Percentiles rank a stretch among this genome's conserved stretches.
Conservation (phyloP, 2,329 filamentous ascomycete species). For the Waltergamsia citrina region DNA sequence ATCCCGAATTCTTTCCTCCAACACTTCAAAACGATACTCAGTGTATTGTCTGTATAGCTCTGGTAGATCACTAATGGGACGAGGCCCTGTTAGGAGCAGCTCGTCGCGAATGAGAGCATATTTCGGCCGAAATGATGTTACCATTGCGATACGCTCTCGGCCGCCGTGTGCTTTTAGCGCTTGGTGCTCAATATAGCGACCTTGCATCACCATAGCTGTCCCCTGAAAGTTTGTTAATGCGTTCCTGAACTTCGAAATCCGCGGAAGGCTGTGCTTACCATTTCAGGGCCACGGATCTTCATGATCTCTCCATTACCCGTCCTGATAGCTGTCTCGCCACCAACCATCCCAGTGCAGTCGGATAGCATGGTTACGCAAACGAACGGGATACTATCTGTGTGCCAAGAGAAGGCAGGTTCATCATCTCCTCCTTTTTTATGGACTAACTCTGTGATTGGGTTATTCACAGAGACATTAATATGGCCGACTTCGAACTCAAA, state of each 20-base stretch:
- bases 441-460: conserved; percentile 19
- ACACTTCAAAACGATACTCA: conserved; percentile 53
- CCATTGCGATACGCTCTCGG: conserved; percentile 54
- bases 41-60: conserved; percentile 52
- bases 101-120: conserved; percentile 46
- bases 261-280: too few species aligned
- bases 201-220: conserved; percentile 55
- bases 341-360: conserved; percentile 52
- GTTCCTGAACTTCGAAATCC: too few species aligned
- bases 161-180: conserved; percentile 48
- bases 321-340: conserved; percentile 54
- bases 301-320: conserved; percentile 42
- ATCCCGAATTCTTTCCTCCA: conserved; percentile 40
- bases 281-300: conserved; percentile 50
- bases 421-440: conserved; percentile 35
- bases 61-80: conserved; percentile 44
- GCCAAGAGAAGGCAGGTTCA: conserved; percentile 51
- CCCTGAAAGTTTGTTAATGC: conserved; percentile 25
- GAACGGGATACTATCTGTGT: conserved; percentile 56
- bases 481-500: conserved; percentile 48
- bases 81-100: conserved; percentile 49
- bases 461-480: conserved; percentile 44
- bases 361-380: conserved; percentile 63
- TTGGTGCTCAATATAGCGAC: conserved; percentile 56
- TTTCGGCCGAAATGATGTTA: conserved; percentile 56